A percentile compares a stretch with the other conserved stretches of the same genome.
Conservation (phyloP, 108 stramenopile species). For the Stephanodiscus minutulus region DNA sequence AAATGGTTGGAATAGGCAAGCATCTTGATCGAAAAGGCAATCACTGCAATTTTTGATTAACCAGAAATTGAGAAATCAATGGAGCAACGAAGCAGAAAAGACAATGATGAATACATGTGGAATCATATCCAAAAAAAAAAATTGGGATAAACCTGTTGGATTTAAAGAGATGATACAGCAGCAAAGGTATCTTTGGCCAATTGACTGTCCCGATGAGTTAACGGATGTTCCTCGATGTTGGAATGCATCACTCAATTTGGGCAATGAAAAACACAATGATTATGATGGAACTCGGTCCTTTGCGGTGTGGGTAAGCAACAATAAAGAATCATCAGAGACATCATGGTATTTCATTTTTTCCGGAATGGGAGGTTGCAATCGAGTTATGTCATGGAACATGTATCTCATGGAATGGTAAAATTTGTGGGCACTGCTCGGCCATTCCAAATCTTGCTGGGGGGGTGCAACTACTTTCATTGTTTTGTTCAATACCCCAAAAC, state of each 20-base stretch:
- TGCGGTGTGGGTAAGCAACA: constrained; percentile 1
- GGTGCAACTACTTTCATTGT: background rate
- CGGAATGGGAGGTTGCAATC: background rate
- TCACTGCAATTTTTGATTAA: background rate
- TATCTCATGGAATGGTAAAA: background rate
- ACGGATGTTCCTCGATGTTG: background rate
- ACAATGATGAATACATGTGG: background rate
- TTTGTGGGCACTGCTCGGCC: background rate
- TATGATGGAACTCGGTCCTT: background rate
- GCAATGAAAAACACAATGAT: background rate
- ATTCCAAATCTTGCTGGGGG: background rate
- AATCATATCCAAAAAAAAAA: background rate
- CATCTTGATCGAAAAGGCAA: background rate
- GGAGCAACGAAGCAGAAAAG: background rate
- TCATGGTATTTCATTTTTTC: constrained; percentile 3
- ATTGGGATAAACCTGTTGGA: background rate
- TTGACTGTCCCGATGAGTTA: background rate
- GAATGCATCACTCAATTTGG: background rate
- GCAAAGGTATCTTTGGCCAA: background rate
- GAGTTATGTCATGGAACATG: background rate
- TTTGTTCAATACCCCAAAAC: background rate
- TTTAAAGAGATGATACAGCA: background rate
- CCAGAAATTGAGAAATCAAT: background rate
- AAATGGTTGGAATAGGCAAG: background rate
- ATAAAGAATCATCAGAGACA: background rate